These are phyloP conservation scores for Porphyrellus cyaneotinctus DNA, from an alignment of 768 basidiomycete genomes.

Conservation along the genomic window DNA sequence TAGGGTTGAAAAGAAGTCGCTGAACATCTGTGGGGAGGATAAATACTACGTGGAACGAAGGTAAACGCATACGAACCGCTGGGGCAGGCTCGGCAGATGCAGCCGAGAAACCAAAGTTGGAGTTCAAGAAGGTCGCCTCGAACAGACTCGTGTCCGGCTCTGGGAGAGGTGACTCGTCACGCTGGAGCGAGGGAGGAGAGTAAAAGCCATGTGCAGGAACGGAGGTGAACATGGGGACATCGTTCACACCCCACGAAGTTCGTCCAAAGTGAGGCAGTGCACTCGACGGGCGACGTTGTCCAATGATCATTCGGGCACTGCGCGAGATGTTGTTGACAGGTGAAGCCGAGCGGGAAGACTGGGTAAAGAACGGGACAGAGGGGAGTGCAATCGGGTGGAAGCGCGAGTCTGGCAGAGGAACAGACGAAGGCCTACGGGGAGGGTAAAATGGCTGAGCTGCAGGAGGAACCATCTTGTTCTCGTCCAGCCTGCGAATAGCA, in stretches of 20 bases:
- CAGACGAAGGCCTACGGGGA: constrained; percentile 58
- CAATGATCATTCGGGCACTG: constrained; percentile 37
- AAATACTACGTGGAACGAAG: neutral
- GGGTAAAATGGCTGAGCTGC: constrained; percentile 26
- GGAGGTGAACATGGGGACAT: constrained; percentile 24
- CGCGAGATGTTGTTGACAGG: constrained; percentile 45
- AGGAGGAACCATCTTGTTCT: neutral
- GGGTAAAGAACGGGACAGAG: constrained; percentile 38
- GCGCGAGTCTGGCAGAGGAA: constrained; percentile 49
- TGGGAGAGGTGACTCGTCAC: constrained; percentile 46
- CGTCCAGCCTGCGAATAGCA: constrained; percentile 54
- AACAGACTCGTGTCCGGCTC: constrained; percentile 48
- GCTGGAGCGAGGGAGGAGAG: constrained; percentile 30
- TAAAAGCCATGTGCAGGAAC: constrained; percentile 1
- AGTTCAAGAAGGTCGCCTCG: constrained; percentile 38
- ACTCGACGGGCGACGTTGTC: constrained; percentile 49
- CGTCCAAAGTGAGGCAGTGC: constrained; percentile 36
- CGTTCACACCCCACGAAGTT: constrained; percentile 25
- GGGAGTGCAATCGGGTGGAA: constrained; percentile 43
- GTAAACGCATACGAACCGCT: constrained; percentile 9
- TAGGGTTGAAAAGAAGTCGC: constrained; percentile 24
- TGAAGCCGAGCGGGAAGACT: constrained; percentile 40
- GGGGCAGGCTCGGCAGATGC: constrained; percentile 7
- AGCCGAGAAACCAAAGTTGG: constrained; percentile 25
- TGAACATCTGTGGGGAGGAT: constrained; percentile 14